Evolutionary conservation across 2,329 filamentous ascomycete species (phyloP), one percentile per base, ranked within the genome.

Genomic region (Penicillium sp.): DNA sequence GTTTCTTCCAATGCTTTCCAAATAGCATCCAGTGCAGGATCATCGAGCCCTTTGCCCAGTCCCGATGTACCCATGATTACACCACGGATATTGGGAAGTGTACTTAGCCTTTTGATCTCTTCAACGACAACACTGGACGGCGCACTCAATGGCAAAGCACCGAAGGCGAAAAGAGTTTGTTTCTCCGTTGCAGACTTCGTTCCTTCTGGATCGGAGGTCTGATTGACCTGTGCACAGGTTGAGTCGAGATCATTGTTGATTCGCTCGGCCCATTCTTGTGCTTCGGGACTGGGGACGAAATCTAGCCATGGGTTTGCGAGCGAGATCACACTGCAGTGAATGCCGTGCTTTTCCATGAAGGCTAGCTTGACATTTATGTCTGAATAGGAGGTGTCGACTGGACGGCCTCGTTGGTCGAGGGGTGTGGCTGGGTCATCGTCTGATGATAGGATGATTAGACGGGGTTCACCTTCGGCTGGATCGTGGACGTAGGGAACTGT

Each of bases 261-360:
- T 1, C 79, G 80, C 52, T 77, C 69, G 1, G 91, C 91, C 49
- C 87, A 86, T 29, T 75, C 71, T 1, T 82, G 84, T 0, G 90
- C 89, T 62, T 88, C 84, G 4, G 78, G 72, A 0, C 84, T 70
- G 0, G 79, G 74, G 0, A 96, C 76, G 70, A 96, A 97, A 75
- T 97, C 93, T 2, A 97, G 83, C 93, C 93, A 97, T 0, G 93
- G 93, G 70, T 97, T 97, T 14, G 93, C 93, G 22, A 96, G 85
- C 0, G 90, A 95, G 61, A 97, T 86, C 50, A 96, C 90, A 1
- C 90, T 95, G 62, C 89, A 86, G 73, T 89, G 84, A 71, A 97
- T 96, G 52, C 79, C 79, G 76, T 97, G 93, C 16, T 82, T 84
- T 72, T 91, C 83, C 93, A 97, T 97, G 77, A 97, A 96, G 49